Evolutionary conservation across 2,329 filamentous ascomycete genomes (phyloP).

Genomic region (Pseudogymnoascus sp.): DNA sequence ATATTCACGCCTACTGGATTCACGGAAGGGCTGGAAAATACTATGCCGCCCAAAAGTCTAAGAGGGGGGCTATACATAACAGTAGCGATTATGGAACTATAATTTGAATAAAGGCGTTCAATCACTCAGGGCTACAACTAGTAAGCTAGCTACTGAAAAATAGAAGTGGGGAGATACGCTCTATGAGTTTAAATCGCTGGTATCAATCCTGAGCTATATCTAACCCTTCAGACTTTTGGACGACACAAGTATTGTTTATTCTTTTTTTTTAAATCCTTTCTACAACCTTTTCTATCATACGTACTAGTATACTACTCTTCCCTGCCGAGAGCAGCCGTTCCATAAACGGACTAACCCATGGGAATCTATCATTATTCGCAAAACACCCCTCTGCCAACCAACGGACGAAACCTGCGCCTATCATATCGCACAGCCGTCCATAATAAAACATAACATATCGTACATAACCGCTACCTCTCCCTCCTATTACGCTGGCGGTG

Average conservation of each 20-base stretch:
- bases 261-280: not conserved
- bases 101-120: no score
- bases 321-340: not conserved
- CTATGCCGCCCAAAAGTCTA: no score
- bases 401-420: not conserved
- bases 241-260: slow-evolving; percentile 1
- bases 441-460: slow-evolving; percentile 1
- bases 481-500: slow-evolving; percentile 7
- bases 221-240: no score
- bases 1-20: not conserved
- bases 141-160: no score
- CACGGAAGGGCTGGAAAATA: not conserved
- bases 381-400: not conserved
- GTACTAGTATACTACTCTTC: not conserved
- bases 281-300: not conserved
- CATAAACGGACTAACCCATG: not conserved
- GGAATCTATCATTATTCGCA: slow-evolving; percentile 7
- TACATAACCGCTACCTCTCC: not conserved
- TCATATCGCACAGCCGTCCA: not conserved
- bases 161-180: no score
- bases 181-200: no score
- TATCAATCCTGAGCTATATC: no score
- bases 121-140: no score
- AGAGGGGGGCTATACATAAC: no score
- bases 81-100: no score